These are phyloP conservation scores for Hysterangium stoloniferum DNA, from an alignment of 768 basidiomycete species.

Conservation along the genomic window DNA sequence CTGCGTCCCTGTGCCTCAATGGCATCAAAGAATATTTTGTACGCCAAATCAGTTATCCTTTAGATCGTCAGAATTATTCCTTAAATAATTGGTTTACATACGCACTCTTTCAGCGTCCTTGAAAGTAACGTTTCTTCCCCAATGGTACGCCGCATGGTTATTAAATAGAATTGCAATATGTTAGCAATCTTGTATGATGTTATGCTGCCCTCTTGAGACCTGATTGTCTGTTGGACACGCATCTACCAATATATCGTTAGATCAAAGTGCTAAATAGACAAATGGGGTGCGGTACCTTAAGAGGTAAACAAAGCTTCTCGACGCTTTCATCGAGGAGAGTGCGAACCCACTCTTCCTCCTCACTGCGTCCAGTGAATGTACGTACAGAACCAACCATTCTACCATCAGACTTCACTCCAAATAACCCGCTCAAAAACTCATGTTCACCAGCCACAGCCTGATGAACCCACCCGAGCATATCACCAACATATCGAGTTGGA, in stretches of 20 bases:
- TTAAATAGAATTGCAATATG: constrained; percentile 87
- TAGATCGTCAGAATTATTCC: neutral
- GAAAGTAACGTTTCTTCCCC: constrained; percentile 77
- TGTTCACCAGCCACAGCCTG: constrained; percentile 92
- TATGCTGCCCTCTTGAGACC: constrained; percentile 90
- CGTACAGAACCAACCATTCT: constrained; percentile 75
- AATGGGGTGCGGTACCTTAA: constrained; percentile 51
- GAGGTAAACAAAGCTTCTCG: constrained; percentile 77
- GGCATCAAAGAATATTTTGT: constrained; percentile 81
- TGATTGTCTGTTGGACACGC: constrained; percentile 88
- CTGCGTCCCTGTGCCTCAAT: constrained; percentile 77
- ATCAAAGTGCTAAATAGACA: neutral
- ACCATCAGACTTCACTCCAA: constrained; percentile 55
- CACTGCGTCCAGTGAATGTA: constrained; percentile 36
- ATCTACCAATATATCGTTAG: constrained; percentile 37
- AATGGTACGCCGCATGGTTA: constrained; percentile 90
- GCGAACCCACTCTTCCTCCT: constrained; percentile 73
- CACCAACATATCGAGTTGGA: constrained; percentile 91
- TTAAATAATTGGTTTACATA: constrained; percentile 4
- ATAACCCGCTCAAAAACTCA: constrained; percentile 86
- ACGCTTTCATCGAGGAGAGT: constrained; percentile 78
- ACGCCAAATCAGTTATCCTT: constrained; percentile 76
- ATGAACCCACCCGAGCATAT: constrained; percentile 99
- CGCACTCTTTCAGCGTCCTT: constrained; percentile 72
- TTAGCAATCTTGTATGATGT: constrained; percentile 90